phyloP scores from a whole-genome alignment of 768 basidiomycete genomes.

The Cystofilobasidium capitatum region DNA sequence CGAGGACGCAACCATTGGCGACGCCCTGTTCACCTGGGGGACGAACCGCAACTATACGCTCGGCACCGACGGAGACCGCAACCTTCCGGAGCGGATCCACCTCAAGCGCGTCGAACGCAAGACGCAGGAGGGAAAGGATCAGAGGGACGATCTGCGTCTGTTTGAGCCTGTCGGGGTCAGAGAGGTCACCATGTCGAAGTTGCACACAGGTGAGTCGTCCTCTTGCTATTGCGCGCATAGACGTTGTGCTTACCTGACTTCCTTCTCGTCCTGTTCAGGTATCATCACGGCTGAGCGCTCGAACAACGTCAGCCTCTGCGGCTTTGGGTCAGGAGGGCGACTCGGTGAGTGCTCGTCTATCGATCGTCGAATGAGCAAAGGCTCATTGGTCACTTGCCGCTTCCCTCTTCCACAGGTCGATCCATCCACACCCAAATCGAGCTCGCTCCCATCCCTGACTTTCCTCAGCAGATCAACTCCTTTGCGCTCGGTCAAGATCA shows the following conservation, averaged over 20 bases:
- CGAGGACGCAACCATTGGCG: slow-evolving; percentile 32
- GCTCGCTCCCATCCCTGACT: slow-evolving; percentile 53
- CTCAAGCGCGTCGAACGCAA: slow-evolving; percentile 37
- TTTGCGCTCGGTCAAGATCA: slow-evolving; percentile 91
- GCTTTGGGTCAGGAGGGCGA: slow-evolving; percentile 82
- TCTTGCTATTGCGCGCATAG: background rate
- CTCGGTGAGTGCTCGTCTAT: slow-evolving; percentile 37
- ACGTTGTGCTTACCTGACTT: background rate
- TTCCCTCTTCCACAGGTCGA: slow-evolving; percentile 47
- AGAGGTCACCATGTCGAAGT: slow-evolving; percentile 68
- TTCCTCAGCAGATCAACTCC: slow-evolving; percentile 50
- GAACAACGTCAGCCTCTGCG: slow-evolving; percentile 72
- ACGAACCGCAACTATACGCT: slow-evolving; percentile 77
- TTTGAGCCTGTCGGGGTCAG: slow-evolving; percentile 50
- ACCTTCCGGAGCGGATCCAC: slow-evolving; percentile 64
- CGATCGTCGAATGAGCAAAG: background rate
- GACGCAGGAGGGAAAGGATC: slow-evolving; percentile 29
- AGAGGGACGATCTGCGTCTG: slow-evolving; percentile 43
- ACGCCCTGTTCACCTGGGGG: slow-evolving; percentile 72
- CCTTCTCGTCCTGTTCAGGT: slow-evolving; percentile 32
- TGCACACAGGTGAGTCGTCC: slow-evolving; percentile 62
- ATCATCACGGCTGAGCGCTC: slow-evolving; percentile 63
- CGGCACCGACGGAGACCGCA: slow-evolving; percentile 63
- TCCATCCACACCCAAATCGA: slow-evolving; percentile 69
- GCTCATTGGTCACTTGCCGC: background rate